phyloP scores from a whole-genome alignment of 2,329 filamentous ascomycete species.

The Epichloe elymi region DNA sequence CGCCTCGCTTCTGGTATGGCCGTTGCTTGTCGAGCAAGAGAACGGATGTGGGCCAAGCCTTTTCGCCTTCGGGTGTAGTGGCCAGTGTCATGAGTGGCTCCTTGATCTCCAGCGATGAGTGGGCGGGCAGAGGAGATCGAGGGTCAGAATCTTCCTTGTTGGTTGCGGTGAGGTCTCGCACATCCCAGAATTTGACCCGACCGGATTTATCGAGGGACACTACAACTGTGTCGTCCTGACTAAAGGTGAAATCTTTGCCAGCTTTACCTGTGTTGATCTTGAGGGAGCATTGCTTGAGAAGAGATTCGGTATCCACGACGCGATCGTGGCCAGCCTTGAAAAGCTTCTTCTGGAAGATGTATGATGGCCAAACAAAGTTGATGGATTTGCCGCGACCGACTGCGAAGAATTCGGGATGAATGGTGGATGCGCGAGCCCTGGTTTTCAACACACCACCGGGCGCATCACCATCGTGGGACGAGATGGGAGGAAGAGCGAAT shows the following conservation, averaged over 20 bases:
- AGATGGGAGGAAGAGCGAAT: slow-evolving; percentile 79
- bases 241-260: slow-evolving; percentile 96
- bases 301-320: slow-evolving; percentile 74
- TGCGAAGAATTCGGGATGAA: slow-evolving; percentile 86
- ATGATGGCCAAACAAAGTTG: slow-evolving; percentile 65
- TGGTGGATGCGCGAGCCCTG: slow-evolving; percentile 76
- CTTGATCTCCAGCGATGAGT: slow-evolving; percentile 60
- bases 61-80: slow-evolving; percentile 77
- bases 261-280: slow-evolving; percentile 97
- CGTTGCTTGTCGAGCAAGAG: slow-evolving; percentile 92
- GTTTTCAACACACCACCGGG: slow-evolving; percentile 92
- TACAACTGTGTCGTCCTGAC: slow-evolving; percentile 87
- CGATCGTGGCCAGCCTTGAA: slow-evolving; percentile 52
- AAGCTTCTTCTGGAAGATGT: slow-evolving; percentile 48
- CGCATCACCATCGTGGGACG: slow-evolving; percentile 75
- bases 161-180: slow-evolving; percentile 56
- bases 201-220: slow-evolving; percentile 95
- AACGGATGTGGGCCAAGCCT: slow-evolving; percentile 94
- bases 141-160: slow-evolving; percentile 38
- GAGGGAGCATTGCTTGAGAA: slow-evolving; percentile 73
- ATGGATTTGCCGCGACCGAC: slow-evolving; percentile 94
- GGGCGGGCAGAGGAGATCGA: slow-evolving; percentile 37
- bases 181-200: slow-evolving; percentile 96
- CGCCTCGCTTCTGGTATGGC: slow-evolving; percentile 79
- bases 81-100: slow-evolving; percentile 76